Evolutionary conservation across 352 stramenopile species (phyloP), one percentile per base, ranked within the genome.

Genomic region (Pythium plurisporium): DNA sequence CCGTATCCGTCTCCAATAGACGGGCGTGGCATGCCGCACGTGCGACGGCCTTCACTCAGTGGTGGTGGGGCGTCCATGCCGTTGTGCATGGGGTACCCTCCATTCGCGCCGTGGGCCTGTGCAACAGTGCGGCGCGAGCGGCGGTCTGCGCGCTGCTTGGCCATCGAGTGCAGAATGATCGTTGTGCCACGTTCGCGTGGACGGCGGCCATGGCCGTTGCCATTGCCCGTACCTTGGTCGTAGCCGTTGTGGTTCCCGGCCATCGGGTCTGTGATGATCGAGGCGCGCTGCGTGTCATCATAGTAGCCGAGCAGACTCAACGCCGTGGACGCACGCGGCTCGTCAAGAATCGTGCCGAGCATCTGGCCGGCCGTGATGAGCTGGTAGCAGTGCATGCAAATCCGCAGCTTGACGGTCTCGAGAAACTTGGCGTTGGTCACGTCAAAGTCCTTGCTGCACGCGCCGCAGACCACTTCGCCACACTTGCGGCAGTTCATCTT

Each of bases 401-500:
- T 89, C 25, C 85, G 82, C 12, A 95, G 64, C 59, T 91, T 91
- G 49, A 86, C 72, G 10, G 80, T 73, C 49, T 83, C 73, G 54
- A 51, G 64, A 49, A 72, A 86, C 73, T 67, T 86, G 71, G 65
- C 74, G 73, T 68, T 80, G 30, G 53, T 70, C 15, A 79, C 63
- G 34, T 91, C 82, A 68, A 90, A 95, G 27, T 89, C 82, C 47
- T 90, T 95, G 69, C 74, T 88, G 45, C 85, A 95, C 0, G 80
- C 79, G n/a, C 81, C 83, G 45, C 85, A 95, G 11, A 95, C 83
- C 11, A 95, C 85, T 67, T 95, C 83, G 4, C 85, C 85, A 45
- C 85, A 95, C 61, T 95, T 95, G 31, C 85, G 77, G 58, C 85
- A 95, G 57, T 89, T 91, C 48, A 92, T 68, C 51, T 95, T 95